Base-by-base conservation (phyloP, 106 monocot species). In the Apostasia shenzhenica region DNA sequence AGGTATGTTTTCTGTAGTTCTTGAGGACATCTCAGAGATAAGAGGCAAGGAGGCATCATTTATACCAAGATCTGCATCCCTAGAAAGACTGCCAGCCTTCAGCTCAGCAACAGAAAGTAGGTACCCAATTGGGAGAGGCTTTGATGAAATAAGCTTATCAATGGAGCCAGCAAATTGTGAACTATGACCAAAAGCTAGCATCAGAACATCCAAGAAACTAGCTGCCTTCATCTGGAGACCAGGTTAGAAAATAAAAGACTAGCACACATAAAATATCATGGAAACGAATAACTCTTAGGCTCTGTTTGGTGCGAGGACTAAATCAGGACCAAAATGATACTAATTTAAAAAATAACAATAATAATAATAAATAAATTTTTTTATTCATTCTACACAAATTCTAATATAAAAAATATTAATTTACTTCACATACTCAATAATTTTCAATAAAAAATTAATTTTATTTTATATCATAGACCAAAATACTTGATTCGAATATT, bases 31-130 rank as follows among this genome's bases (percentile, higher is more conserved):
- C 59, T 78, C 82, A 62, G 82, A 66, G 40, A 74, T 56, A 59
- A 58, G 41, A 73, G 78, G 71, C 7, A 65, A 38, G 66, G 75
- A 26, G 61, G 67, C 57, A 49, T 13, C 45, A 26, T 47, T 57
- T 59, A 65, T 48, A 67, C 52, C 64, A 52, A 61, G 39, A 54
- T 39, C 61, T 52, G 67, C 11, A 82, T 66, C 57, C n/a, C 78
- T 69, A 48, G 69, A 59, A 47, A 79, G 57, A 72, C 69, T 44
- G 46, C 75, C 80, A 72, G 84, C 69, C 68, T 90, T 99, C 67
- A 99, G 74, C 73, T 99, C 89, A 45, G 92, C 75, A 81, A 99
- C 69, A 47, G 97, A 99, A 2, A 87, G 87, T 60, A 99, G 81
- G 71, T 90, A 99, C 65, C 97, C 97, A 83, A 83, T 48, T 54